Percentiles rank a stretch among this genome's conserved stretches.
These are phyloP conservation scores for Termitomyces sp. DNA, from an alignment of 768 basidiomycete genomes.

Conservation along the genomic window DNA sequence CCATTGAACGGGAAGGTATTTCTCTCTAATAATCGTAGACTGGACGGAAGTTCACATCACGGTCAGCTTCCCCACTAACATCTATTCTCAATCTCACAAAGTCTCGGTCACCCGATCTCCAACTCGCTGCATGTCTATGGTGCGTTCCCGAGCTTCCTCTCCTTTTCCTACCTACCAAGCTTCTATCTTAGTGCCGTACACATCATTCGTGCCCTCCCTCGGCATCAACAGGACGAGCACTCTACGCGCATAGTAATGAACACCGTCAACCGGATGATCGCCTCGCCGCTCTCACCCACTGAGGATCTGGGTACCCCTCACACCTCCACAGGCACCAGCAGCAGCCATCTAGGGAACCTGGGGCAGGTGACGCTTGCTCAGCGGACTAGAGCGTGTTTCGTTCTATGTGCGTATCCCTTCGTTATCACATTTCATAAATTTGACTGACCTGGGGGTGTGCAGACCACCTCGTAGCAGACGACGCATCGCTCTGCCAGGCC, in stretches of 20 bases:
- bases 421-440: background rate
- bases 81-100: constrained; percentile 48
- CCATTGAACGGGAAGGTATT: constrained; percentile 34
- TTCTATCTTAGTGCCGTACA: constrained; percentile 46
- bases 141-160: constrained; percentile 18
- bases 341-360: background rate
- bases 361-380: constrained; percentile 1
- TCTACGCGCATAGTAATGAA: constrained; percentile 61
- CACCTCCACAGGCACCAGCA: background rate
- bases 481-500: constrained; percentile 56
- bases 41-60: background rate
- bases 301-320: background rate
- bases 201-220: constrained; percentile 47
- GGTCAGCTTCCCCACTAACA: constrained; percentile 33
- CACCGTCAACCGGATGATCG: constrained; percentile 58
- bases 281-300: constrained; percentile 19
- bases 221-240: constrained; percentile 30
- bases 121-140: constrained; percentile 71
- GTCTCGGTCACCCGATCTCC: constrained; percentile 53
- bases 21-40: background rate
- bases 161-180: background rate
- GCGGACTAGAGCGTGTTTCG: constrained; percentile 51
- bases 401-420: constrained; percentile 50
- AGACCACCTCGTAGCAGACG: constrained; percentile 71
- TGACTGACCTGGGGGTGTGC: background rate